Base-by-base conservation (phyloP, 331 rosid genomes). In the Arachis monticola region DNA sequence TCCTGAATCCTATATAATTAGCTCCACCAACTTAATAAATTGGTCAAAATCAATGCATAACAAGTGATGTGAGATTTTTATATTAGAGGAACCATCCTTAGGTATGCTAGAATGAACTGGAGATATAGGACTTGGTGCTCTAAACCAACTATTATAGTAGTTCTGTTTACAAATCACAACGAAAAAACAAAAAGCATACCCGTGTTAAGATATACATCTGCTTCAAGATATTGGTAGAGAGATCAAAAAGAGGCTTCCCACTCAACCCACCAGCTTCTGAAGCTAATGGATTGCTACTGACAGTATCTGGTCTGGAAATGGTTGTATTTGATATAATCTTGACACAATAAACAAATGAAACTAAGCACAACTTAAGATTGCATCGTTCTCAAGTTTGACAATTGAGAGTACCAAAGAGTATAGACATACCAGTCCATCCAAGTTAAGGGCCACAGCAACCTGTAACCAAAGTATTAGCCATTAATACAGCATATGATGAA, bases 311-410 rank as follows among this genome's bases (percentile, higher is more conserved):
- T 77, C 99, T 94, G 76, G 99, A 92, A 81, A 94, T 85, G 48
- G 99, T 94, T 48, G 99, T 92, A 75, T 94, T 92, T 73, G 99
- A 85, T 86, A 94, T 88, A 74, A 94, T 87, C 99, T 94, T 72
- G 47, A 76, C 68, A 61, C 46, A 67, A 68, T 58, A 51, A 65
- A 73, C 17, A 17, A 72, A 72, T 58, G 65, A 61, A 58, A 58
- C 64, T 27, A 42, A 67, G 70, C 30, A 60, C 1, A 70, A 73
- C 59, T 70, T 58, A 60, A 67, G 31, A 66, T 69, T 44, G 51
- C 53, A 53, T 52, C 44, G 70, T 59, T 70, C 31, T 40, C 56
- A 6, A 46, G 10, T 38, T 12, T 76, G 52, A 81, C 82, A 71
- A 66, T 45, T 76, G 52, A 81, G 81, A 71, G 66, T 45, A 53